Evolutionary conservation across 257 asterid genomes (phyloP).

Genomic region (Ehretia macrophylla): DNA sequence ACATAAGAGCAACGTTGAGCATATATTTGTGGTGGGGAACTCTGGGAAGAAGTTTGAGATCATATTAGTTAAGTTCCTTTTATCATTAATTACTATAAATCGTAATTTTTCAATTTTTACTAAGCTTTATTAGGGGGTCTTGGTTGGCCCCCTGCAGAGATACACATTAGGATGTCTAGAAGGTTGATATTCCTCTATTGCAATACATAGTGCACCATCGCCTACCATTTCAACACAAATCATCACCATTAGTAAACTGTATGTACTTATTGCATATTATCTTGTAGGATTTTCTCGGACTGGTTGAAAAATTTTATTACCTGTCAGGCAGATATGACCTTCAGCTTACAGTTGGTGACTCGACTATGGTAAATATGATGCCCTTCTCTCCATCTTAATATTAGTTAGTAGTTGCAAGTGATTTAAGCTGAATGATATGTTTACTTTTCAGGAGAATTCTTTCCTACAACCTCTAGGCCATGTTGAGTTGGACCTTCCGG

Average conservation of each 20-base stretch:
- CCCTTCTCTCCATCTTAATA: not conserved
- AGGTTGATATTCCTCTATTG: too few species aligned
- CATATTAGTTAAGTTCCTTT: conserved; percentile 55
- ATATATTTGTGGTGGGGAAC: conserved; percentile 76
- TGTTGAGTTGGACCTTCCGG: conserved; percentile 82
- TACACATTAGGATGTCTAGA: not conserved
- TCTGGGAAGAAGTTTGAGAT: conserved; percentile 71
- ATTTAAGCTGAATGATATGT: not conserved
- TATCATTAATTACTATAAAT: conserved; percentile 5
- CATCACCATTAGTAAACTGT: too few species aligned
- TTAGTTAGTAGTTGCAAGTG: not conserved
- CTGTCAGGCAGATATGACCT: conserved; percentile 82
- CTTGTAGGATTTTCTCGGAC: conserved; percentile 95
- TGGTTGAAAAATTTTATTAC: conserved; percentile 87
- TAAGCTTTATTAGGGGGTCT: too few species aligned
- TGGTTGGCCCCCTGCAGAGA: too few species aligned
- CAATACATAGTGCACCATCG: too few species aligned
- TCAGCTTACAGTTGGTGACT: conserved; percentile 87
- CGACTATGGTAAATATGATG: conserved; percentile 57
- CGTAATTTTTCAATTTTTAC: too few species aligned
- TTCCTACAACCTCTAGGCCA: conserved; percentile 73
- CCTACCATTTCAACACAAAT: too few species aligned
- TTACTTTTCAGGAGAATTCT: conserved; percentile 76
- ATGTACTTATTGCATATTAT: not conserved
- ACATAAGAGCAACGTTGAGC: conserved; percentile 86